A percentile compares a stretch with the other conserved stretches of the same genome.
phyloP scores from a whole-genome alignment of 2,329 filamentous ascomycete genomes.

The Eurotiales sp. region DNA sequence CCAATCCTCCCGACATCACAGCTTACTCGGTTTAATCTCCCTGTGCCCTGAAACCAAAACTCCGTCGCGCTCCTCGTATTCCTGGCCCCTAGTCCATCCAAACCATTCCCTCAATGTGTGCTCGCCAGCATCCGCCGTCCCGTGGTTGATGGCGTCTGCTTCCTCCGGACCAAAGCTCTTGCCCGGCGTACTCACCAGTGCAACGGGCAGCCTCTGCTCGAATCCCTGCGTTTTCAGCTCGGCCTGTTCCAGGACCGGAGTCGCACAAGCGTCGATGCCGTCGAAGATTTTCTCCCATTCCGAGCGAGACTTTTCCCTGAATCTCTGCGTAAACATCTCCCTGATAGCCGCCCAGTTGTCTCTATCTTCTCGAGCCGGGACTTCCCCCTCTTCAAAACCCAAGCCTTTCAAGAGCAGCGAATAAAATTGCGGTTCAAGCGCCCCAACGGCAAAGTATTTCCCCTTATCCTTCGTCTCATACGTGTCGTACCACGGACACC shows the following conservation, averaged over 20 bases:
- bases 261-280: constrained; percentile 86
- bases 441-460: constrained; percentile 80
- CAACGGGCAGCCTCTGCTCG: constrained; percentile 44
- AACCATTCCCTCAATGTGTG: constrained; percentile 67
- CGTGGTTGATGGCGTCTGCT: too few relatives aligned
- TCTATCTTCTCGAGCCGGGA: constrained; percentile 55
- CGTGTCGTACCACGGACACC: constrained; percentile 82
- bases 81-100: constrained; percentile 68
- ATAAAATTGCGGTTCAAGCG: constrained; percentile 86
- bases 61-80: constrained; percentile 66
- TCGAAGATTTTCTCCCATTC: constrained; percentile 89
- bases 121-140: constrained; percentile 65
- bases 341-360: constrained; percentile 66
- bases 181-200: constrained; percentile 64
- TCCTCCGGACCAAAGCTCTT: constrained; percentile 55
- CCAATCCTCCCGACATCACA: too few relatives aligned
- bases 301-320: constrained; percentile 64
- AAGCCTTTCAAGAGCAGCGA: constrained; percentile 63
- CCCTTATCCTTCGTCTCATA: constrained; percentile 76
- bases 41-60: constrained; percentile 53
- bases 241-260: constrained; percentile 73
- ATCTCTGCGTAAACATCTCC: constrained; percentile 57
- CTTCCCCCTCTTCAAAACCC: constrained; percentile 48
- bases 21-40: constrained; percentile 4
- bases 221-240: constrained; percentile 64